Percentiles rank a stretch among this genome's conserved stretches.
phyloP scores from a whole-genome alignment of 2,329 filamentous ascomycete species.

The Ceratocystis cacaofunesta region DNA sequence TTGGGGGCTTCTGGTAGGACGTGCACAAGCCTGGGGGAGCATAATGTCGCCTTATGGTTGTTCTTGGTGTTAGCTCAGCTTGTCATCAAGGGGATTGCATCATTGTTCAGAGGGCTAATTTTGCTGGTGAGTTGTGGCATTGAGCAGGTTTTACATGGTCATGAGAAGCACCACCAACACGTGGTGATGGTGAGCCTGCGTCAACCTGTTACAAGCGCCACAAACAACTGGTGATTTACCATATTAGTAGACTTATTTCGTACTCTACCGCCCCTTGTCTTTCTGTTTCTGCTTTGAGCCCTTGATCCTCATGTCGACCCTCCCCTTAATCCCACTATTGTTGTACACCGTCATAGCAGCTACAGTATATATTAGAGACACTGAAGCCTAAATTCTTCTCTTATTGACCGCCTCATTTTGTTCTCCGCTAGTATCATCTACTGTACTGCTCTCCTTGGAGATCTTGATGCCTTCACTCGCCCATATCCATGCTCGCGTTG shows the following conservation, averaged over 20 bases:
- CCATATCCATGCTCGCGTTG: background rate
- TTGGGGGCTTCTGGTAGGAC: background rate
- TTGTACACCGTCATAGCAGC: too few relatives aligned
- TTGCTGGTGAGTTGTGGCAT: background rate
- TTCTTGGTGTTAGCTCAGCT: background rate
- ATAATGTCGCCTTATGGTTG: background rate
- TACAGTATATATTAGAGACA: too few relatives aligned
- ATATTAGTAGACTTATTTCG: background rate
- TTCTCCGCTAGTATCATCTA: too few relatives aligned
- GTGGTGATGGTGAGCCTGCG: background rate
- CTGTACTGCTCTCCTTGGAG: too few relatives aligned
- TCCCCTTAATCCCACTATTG: too few relatives aligned
- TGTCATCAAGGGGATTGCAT: background rate
- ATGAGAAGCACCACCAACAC: background rate
- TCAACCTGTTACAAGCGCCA: background rate
- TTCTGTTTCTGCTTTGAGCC: background rate
- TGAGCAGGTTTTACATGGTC: background rate
- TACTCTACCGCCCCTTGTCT: background rate
- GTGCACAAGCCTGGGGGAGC: background rate
- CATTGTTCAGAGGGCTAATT: background rate
- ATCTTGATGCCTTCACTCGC: too few relatives aligned
- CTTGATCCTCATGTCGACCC: too few relatives aligned
- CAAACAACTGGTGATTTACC: background rate
- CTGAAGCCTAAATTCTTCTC: too few relatives aligned
- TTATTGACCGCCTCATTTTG: too few relatives aligned